Conservation (phyloP, 2,329 filamentous ascomycete species). For the Elsinoe batatas region DNA sequence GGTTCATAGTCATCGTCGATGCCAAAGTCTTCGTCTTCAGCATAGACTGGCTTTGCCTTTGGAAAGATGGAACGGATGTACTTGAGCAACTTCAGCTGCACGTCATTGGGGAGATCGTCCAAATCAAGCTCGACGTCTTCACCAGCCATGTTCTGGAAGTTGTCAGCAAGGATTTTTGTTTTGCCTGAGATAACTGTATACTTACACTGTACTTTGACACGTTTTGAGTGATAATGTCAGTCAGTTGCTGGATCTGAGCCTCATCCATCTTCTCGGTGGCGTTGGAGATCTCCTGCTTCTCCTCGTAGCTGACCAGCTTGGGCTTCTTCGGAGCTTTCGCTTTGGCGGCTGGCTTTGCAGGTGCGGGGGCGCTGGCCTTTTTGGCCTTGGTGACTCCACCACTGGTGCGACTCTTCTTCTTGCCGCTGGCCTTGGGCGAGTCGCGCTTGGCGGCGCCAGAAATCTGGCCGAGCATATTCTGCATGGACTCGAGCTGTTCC, state of each 20-base stretch:
- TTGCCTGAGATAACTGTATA: background rate
- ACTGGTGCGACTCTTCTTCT: constrained; percentile 34
- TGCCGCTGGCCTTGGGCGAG: constrained; percentile 33
- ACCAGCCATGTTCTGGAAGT: constrained; percentile 37
- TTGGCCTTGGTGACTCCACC: constrained; percentile 26
- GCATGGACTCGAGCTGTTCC: constrained; percentile 49
- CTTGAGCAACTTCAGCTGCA: constrained; percentile 46
- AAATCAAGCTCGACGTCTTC: constrained; percentile 58
- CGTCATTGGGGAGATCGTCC: constrained; percentile 46
- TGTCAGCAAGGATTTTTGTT: background rate
- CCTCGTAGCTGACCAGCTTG: constrained; percentile 59
- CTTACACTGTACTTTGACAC: constrained; percentile 58
- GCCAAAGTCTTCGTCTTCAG: constrained; percentile 28
- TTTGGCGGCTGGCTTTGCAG: constrained; percentile 37
- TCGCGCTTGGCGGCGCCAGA: constrained; percentile 35
- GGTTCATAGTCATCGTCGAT: constrained; percentile 43
- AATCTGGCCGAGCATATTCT: constrained; percentile 27
- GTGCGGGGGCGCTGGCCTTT: constrained; percentile 19
- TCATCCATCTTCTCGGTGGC: constrained; percentile 54
- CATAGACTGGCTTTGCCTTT: constrained; percentile 18
- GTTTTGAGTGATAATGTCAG: constrained; percentile 83
- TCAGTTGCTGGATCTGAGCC: constrained; percentile 66
- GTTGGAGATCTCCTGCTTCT: constrained; percentile 80
- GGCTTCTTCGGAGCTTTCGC: constrained; percentile 50
- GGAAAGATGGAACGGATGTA: constrained; percentile 40